Conservation (phyloP, 176 grass and related monocot genomes). For the Oryza brachyantha region DNA sequence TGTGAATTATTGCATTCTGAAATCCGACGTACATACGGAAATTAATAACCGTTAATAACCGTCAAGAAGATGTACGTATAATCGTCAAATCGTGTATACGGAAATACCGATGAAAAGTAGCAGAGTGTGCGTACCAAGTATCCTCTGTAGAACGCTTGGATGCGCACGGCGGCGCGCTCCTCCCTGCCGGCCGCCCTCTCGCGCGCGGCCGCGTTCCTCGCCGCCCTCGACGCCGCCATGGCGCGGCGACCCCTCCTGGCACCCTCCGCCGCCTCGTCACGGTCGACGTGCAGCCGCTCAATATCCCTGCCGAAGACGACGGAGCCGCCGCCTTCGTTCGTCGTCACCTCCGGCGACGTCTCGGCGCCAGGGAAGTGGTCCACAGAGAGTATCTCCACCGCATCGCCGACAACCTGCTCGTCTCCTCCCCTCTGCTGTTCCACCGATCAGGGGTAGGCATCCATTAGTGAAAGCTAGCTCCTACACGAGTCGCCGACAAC, state of each 20-base stretch:
- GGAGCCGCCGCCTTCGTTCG: constrained; percentile 42
- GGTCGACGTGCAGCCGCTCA: not conserved
- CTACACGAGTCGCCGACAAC: not conserved
- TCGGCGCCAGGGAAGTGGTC: constrained; percentile 71
- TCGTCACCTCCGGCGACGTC: constrained; percentile 74
- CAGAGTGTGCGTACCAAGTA: constrained; percentile 51
- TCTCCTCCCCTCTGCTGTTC: constrained; percentile 3
- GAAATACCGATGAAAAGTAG: not conserved
- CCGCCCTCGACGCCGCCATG: constrained; percentile 24
- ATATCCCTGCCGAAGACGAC: not conserved
- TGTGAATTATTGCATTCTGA: not conserved
- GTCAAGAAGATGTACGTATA: too few species aligned
- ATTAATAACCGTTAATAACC: too few species aligned
- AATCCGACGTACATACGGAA: too few species aligned
- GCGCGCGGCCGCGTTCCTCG: constrained; percentile 18
- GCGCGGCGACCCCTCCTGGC: not conserved
- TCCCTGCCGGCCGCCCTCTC: constrained; percentile 39
- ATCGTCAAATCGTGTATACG: not conserved
- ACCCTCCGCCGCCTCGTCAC: constrained; percentile 21
- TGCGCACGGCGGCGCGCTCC: constrained; percentile 59
- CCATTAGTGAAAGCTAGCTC: not conserved
- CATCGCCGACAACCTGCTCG: not conserved
- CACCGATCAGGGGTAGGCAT: not conserved
- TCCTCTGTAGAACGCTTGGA: constrained; percentile 85
- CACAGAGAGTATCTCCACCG: constrained; percentile 62